Base-by-base conservation (phyloP, 164 flowering plant genomes). In the Aristolochia contorta region DNA sequence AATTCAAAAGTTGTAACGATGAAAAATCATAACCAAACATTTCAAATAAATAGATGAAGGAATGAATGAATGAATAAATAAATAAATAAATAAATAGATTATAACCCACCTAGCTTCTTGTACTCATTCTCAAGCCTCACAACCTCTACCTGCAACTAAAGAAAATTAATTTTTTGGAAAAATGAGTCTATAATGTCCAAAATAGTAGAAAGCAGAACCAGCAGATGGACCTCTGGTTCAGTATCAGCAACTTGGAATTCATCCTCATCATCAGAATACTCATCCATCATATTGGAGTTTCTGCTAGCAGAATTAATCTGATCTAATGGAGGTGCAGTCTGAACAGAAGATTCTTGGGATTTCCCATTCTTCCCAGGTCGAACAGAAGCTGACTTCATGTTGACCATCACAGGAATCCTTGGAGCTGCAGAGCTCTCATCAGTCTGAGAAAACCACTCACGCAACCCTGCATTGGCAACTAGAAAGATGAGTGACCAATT, bases 401-500 rank as follows among this genome's bases (percentile, higher is more conserved):
- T 94, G 57, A 86, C 87, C 95, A 91, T 94, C 48, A 85, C 92
- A 23, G 96, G 96, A 13, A 91, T 89, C 72, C 97, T 83, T 20
- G 91, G 84, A 66, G 75, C 79, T 37, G 81, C 73, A 74, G 67
- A 73, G 65, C 84, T 81, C 68, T 85, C 93, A 86, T 94, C 97
- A 52, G 90, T 84, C 74, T 89, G 99, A 61, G 93, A 69, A 79
- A 91, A 87, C 84, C 91, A 94, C 63, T 94, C 99, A 32, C 99
- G 95, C 71, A 94, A 58, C 32, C 99, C 99, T 94, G 75, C 61
- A 24, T 77, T 24, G 62, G 62, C 47, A 55, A 32, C 57, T 27
- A 27, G 20, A 14, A 54, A 46, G 12, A 43, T 16, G 59, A 25
- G 51, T 0, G 43, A 43, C 54, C 47, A 54, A 6, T 54, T 46